Conservation (phyloP, 495 filamentous ascomycete species). For the Umbilicaria muhlenbergii region DNA sequence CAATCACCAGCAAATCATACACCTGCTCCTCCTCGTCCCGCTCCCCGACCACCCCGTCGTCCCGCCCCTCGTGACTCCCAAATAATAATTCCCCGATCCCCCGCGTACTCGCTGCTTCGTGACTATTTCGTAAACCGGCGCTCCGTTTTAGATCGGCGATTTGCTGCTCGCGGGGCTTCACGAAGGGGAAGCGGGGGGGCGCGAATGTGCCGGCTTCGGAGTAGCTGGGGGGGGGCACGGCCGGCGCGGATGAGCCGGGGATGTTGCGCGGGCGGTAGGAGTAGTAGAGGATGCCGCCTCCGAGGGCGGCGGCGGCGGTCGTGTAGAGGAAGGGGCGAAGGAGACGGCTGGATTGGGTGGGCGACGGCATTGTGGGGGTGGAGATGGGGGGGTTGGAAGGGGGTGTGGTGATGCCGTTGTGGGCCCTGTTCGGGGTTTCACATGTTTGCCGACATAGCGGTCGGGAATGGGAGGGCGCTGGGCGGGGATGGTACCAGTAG, state of each 20-base stretch:
- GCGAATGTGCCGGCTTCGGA: slow-evolving; percentile 60
- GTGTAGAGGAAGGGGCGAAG: slow-evolving; percentile 46
- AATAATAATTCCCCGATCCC: slow-evolving; percentile 5
- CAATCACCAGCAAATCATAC: slow-evolving; percentile 87
- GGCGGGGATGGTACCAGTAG: too few relatives aligned
- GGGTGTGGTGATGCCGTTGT: too few relatives aligned
- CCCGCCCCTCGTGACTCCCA: not conserved
- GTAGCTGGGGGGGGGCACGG: slow-evolving; percentile 69
- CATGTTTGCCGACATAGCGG: too few relatives aligned
- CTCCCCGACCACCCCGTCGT: too few relatives aligned
- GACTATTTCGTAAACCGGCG: not conserved
- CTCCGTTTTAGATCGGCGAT: slow-evolving; percentile 33
- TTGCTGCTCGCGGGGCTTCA: slow-evolving; percentile 51
- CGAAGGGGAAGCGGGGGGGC: slow-evolving; percentile 64
- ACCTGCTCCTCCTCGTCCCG: slow-evolving; percentile 18
- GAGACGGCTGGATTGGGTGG: slow-evolving; percentile 31
- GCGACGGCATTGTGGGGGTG: too few relatives aligned
- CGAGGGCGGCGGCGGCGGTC: slow-evolving; percentile 36
- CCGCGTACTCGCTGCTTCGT: not conserved
- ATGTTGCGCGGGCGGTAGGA: slow-evolving; percentile 75
- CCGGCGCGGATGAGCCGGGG: slow-evolving; percentile 63
- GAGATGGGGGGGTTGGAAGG: too few relatives aligned
- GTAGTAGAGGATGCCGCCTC: slow-evolving; percentile 55
- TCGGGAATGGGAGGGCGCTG: too few relatives aligned
- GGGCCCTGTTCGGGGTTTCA: too few relatives aligned